Evolutionary conservation across 163 green algal species (phyloP).

Genomic region (Chloroidium sp.): DNA sequence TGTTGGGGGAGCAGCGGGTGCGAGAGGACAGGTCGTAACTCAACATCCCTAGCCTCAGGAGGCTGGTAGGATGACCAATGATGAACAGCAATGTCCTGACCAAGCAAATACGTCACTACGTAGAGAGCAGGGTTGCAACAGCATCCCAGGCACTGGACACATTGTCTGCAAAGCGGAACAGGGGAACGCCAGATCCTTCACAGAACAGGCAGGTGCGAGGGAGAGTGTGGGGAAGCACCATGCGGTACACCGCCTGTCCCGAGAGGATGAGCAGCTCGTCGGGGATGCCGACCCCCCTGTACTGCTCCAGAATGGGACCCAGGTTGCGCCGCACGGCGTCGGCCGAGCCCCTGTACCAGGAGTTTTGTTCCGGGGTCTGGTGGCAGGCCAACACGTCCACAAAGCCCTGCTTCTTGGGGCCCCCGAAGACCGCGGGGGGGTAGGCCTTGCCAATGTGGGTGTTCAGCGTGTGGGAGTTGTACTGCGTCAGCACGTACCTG

Average conservation of each 20-base stretch:
- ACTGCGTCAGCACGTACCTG: constrained; percentile 98
- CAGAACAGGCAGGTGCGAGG: no score
- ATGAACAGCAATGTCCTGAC: no score
- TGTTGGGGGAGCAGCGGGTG: no score
- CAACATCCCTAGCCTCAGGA: no score
- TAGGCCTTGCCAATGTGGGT: constrained; percentile 73
- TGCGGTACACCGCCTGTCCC: constrained; percentile 37
- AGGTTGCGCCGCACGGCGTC: constrained; percentile 97
- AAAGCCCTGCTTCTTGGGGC: constrained; percentile 65
- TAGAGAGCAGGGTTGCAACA: no score
- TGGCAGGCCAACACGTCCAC: constrained; percentile 95
- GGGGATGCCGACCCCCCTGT: constrained; percentile 23
- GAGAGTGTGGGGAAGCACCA: constrained; percentile 5
- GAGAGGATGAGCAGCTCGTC: constrained; percentile 88
- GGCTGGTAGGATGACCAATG: no score
- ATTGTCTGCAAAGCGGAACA: no score
- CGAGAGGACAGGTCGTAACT: no score
- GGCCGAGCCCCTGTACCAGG: constrained; percentile 93
- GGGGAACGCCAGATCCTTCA: no score
- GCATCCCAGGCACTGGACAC: no score
- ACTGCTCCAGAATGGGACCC: constrained; percentile 81
- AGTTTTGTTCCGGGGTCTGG: constrained; percentile 76
- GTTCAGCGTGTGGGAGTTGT: constrained; percentile 97
- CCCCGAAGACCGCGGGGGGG: constrained; percentile 35
- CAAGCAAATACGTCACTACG: no score